Evolutionary conservation across 2,329 filamentous ascomycete species (phyloP), one percentile per base, ranked within the genome.

Genomic region (Colletotrichum cuscutae): DNA sequence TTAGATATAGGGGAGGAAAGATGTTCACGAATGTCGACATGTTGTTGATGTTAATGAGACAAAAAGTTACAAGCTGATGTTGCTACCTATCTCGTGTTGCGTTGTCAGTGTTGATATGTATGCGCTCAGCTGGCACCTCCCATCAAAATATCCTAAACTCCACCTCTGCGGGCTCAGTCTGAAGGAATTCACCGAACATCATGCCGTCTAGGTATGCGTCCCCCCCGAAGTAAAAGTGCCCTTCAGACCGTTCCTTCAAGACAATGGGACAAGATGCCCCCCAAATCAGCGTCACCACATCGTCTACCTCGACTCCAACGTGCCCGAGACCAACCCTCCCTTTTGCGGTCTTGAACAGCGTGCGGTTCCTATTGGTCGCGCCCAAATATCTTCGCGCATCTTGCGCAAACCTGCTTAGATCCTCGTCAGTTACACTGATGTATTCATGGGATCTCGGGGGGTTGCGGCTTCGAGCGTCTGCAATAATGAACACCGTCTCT

Each of bases 291-390:
- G n/a, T 22, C 49, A 53, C 19, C n/a, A 53, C n/a, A 53, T 53
- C 22, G 37, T 19, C 37, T 19, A 42, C 37, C 5, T 42, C 37
- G 37, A 42, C 37, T 19, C 37, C 37, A 19, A 42, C 37, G 37
- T 42, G 15, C 37, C 73, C 75, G 15, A 74, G 11, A 5, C 74
- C 74, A 15, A 77, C 35, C 71, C 68, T 75, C 2, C 68, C 69
- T 22, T 75, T 70, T 8, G 49, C 56, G 6, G 75, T 77, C 69
- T 75, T 76, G 66, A 77, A 77, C 7, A 77, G 54, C 8, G 72
- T 76, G 46, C 75, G 63, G 5, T 12, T 59, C 37, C 6, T 53
- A 42, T 28, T 60, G 22, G 7, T 1, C n/a, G 19, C 26, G n/a
- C 13, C 12, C 4, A 24, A 7, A 3, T 1, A 30, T 11, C 7